Base-by-base conservation (phyloP, 306 rosid genomes). In the Inga leiocalycina region DNA sequence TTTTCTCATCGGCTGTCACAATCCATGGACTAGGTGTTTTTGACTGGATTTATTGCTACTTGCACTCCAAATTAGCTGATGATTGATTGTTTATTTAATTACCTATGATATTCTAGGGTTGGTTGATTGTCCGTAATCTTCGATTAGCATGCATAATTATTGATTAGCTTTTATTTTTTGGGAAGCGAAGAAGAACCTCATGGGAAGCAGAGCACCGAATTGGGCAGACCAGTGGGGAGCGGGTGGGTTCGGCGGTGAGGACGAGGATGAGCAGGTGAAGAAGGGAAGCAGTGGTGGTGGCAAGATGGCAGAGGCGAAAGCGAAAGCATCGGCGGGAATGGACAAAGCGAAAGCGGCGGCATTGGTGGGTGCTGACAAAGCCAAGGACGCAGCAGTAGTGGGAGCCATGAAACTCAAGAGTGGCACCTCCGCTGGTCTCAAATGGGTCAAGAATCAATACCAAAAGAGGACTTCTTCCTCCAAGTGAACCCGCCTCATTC, bases 141-240 rank as follows among this genome's bases (percentile, higher is more conserved):
- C 16, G 4, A 10, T 61, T 24, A 27, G 69, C 7, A 1, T 27
- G 35, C 16, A 4, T 64, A 13, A 12, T 27, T 22, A 62, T 24
- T 24, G 37, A 24, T 12, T 22, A 22, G 6, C 37, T 56, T 20
- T 56, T 56, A 6, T 54, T 52, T 17, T 52, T 52, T 49, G 15
- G 24, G 64, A 8, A 56, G 27, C 10, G 68, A 41, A 66, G 62
- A 79, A 74, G n/a, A 62, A 62, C 12, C 27, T 2, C 20, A 92
- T 91, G 95, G 97, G 91, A 52, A 88, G 97, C 91, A 92, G 91
- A 82, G 92, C 90, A 83, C 93, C 97, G 35, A 90, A 79, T 80
- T 94, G 97, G 98, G 88, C 91, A 13, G 97, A 94, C 24, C 93
- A 92, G 71, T 92, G 98, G 94, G 93, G 97, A 68, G 51, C 79